Evolutionary conservation across 2,329 filamentous ascomycete species (phyloP).

Genomic region (Phialophora verrucosa): DNA sequence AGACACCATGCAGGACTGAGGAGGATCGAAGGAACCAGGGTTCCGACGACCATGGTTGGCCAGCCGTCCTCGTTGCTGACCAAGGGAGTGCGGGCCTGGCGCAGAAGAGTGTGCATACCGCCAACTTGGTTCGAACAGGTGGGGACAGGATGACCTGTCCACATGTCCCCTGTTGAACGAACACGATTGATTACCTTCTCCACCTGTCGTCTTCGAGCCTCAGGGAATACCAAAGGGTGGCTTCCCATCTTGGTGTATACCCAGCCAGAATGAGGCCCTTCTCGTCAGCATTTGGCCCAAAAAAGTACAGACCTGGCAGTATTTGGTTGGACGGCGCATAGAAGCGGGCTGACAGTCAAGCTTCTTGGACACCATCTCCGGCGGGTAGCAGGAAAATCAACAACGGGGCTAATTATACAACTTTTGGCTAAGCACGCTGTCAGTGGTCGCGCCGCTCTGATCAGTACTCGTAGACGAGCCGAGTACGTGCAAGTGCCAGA

Average conservation of each 20-base stretch:
- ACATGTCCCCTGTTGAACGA: conserved; percentile 1
- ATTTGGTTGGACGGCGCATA: conserved; percentile 1
- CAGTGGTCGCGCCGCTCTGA: background rate
- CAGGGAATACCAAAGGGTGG: background rate
- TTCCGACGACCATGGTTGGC: background rate
- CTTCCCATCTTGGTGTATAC: background rate
- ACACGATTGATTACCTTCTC: conserved; percentile 6
- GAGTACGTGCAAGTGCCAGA: background rate
- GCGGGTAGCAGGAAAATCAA: background rate
- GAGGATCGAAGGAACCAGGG: background rate
- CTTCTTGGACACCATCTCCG: conserved; percentile 1
- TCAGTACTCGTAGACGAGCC: background rate
- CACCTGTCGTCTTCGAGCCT: background rate
- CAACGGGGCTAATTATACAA: conserved; percentile 7
- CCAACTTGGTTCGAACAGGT: background rate
- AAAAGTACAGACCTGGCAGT: background rate
- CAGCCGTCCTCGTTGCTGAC: conserved; percentile 7
- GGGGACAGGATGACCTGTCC: conserved; percentile 4
- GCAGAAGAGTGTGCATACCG: background rate
- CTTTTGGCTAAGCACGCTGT: conserved; percentile 1
- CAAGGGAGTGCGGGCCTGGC: conserved; percentile 13
- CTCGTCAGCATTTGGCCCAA: background rate
- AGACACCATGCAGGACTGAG: background rate
- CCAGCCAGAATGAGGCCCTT: background rate
- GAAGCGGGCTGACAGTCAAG: conserved; percentile 3